Base-by-base conservation (phyloP, 257 asterid species). In the Scutellaria minor region DNA sequence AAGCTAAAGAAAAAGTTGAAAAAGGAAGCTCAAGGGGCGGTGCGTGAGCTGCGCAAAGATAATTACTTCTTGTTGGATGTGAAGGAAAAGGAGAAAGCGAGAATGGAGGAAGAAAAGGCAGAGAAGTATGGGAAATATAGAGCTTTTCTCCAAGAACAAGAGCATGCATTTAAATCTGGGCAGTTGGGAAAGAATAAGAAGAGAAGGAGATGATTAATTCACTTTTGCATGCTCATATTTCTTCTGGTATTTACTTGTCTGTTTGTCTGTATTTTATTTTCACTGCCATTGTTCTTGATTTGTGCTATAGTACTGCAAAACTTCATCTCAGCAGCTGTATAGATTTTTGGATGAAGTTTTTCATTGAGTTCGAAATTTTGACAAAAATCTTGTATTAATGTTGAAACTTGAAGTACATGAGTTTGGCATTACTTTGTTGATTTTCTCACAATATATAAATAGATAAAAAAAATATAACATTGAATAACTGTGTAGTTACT, bases 121-220 rank as follows among this genome's bases (percentile, higher is more conserved):
- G 97, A 90, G 83, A 80, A 83, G 80, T 80, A 75, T 57, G 95
- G 97, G 65, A 87, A 85, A 78, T 44, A 52, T 37, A 80, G 83
- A 72, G 95, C 98, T 70, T 90, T 95, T 69, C 98, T 95, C 42
- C 98, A 95, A 85, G 99, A 95, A 69, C 99, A 95, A 61, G 99
- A 95, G 75, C 95, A 89, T 69, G 96, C 96, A 0, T 92, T 83
- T 47, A 95, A 92, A 75, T 95, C 99, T 27, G 98, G 98, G 52
- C 99, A 92, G 71, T 63, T 95, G 81, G 99, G 99, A 13, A 87
- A 86, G 68, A 85, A 86, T 77, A 81, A 72, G 68, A 93, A 87
- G 78, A 90, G 95, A 77, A 83, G 94, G 71, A 84, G 91, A 86
- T 86, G 89, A 91, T 15, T 37, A 55, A 18, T 18, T 18, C 18